Evolutionary conservation across 768 basidiomycete genomes (phyloP).

Genomic region (Xanthoconium stramineum): DNA sequence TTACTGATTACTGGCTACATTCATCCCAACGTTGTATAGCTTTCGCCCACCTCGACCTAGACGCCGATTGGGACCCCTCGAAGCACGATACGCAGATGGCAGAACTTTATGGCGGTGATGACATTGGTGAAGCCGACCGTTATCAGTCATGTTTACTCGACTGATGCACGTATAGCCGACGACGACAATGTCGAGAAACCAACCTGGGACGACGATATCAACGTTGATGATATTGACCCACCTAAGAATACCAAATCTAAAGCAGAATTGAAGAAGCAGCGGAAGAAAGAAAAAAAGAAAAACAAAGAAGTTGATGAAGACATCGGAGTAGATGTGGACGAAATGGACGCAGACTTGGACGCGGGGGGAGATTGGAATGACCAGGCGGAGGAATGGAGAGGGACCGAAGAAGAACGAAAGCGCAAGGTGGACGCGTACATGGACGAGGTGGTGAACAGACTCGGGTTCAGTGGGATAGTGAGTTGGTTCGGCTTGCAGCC

Average conservation of each 20-base stretch:
- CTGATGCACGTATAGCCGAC: constrained; percentile 13
- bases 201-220: constrained; percentile 87
- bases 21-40: constrained; percentile 34
- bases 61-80: constrained; percentile 90
- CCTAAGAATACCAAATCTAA: constrained; percentile 33
- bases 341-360: constrained; percentile 59
- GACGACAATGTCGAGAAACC: constrained; percentile 65
- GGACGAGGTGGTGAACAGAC: constrained; percentile 76
- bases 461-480: constrained; percentile 97
- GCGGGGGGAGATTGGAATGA: constrained; percentile 34
- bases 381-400: constrained; percentile 73
- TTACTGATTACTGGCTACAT: not conserved
- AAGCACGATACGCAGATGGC: constrained; percentile 84
- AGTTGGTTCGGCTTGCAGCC: constrained; percentile 25
- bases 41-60: constrained; percentile 72
- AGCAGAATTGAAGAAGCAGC: constrained; percentile 28
- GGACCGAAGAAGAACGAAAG: constrained; percentile 90
- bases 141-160: not conserved
- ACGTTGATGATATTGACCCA: constrained; percentile 62
- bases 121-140: constrained; percentile 27
- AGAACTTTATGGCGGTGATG: constrained; percentile 60
- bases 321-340: constrained; percentile 45
- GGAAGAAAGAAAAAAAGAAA: constrained; percentile 52
- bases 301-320: constrained; percentile 36
- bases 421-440: constrained; percentile 81